Conservation (phyloP, 2,329 filamentous ascomycete species). For the Penicillium sp. region DNA sequence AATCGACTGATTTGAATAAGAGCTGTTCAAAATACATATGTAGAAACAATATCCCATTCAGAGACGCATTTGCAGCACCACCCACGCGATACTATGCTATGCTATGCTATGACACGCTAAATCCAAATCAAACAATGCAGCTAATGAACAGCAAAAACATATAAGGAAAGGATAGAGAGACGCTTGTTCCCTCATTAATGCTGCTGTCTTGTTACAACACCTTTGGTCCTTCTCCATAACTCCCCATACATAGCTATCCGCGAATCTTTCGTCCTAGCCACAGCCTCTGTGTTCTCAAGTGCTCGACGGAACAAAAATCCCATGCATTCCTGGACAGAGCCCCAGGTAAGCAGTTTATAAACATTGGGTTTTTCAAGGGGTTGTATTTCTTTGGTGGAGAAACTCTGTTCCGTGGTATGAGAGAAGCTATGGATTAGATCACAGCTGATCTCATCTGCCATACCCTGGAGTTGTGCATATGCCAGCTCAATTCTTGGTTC, state of each 20-base stretch:
- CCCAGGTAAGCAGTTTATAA: constrained; percentile 60
- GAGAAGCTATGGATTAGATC: constrained; percentile 47
- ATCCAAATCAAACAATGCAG: not conserved
- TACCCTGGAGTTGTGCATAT: constrained; percentile 84
- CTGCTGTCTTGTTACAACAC: not conserved
- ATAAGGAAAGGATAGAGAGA: not conserved
- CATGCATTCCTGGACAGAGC: constrained; percentile 57
- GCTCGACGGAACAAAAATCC: constrained; percentile 61
- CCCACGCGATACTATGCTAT: not conserved
- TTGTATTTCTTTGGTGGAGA: constrained; percentile 17
- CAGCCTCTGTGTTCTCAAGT: constrained; percentile 68
- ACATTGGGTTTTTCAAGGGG: constrained; percentile 43
- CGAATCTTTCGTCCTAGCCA: constrained; percentile 48
- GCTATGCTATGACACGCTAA: not conserved
- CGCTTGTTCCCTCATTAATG: not conserved
- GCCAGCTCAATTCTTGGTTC: constrained; percentile 44
- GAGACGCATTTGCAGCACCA: not conserved
- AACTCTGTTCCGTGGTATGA: constrained; percentile 5
- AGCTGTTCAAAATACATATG: not conserved
- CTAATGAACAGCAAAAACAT: not conserved
- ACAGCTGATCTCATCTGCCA: constrained; percentile 87
- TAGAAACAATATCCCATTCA: not conserved
- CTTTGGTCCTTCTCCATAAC: constrained; percentile 27
- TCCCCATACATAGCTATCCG: constrained; percentile 35
- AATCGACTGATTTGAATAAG: too few relatives aligned